A percentile compares a stretch with the other conserved stretches of the same genome.
Conservation (phyloP, 306 rosid genomes). For the Pueraria montana region DNA sequence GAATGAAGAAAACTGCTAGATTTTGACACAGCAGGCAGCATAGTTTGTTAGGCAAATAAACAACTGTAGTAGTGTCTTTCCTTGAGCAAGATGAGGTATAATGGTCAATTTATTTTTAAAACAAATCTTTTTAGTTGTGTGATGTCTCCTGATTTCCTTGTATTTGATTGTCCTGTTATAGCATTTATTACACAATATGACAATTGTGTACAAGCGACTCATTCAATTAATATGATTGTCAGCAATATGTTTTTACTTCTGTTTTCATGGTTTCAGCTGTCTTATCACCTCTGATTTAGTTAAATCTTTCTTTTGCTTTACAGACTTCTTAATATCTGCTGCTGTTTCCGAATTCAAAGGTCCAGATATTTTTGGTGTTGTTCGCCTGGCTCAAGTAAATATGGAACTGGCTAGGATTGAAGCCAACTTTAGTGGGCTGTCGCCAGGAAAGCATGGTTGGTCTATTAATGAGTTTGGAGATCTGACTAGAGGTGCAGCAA, state of each 20-base stretch:
- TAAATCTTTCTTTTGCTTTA: conserved; percentile 41
- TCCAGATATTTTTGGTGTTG: conserved; percentile 85
- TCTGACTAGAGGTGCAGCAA: conserved; percentile 84
- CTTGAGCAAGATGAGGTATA: background rate
- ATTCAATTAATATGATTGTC: conserved; percentile 17
- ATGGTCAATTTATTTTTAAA: background rate
- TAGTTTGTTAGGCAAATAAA: too few relatives aligned
- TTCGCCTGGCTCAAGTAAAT: conserved; percentile 88
- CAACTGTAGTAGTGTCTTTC: background rate
- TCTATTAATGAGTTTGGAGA: conserved; percentile 95
- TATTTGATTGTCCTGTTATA: conserved; percentile 7
- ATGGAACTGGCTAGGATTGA: conserved; percentile 95
- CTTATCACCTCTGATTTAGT: conserved; percentile 15
- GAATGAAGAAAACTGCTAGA: too few relatives aligned
- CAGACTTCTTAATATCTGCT: conserved; percentile 91
- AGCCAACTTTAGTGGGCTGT: conserved; percentile 83
- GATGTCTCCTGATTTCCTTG: conserved; percentile 29
- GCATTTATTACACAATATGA: conserved; percentile 1
- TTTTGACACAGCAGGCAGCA: too few relatives aligned
- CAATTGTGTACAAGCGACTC: background rate
- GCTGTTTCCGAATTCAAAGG: conserved; percentile 97
- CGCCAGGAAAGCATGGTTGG: conserved; percentile 95
- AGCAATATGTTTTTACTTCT: conserved; percentile 21
- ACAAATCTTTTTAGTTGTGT: conserved; percentile 4
- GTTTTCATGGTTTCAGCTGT: conserved; percentile 29